phyloP scores from a whole-genome alignment of 306 rosid genomes.

The Gastrolobium bilobum region DNA sequence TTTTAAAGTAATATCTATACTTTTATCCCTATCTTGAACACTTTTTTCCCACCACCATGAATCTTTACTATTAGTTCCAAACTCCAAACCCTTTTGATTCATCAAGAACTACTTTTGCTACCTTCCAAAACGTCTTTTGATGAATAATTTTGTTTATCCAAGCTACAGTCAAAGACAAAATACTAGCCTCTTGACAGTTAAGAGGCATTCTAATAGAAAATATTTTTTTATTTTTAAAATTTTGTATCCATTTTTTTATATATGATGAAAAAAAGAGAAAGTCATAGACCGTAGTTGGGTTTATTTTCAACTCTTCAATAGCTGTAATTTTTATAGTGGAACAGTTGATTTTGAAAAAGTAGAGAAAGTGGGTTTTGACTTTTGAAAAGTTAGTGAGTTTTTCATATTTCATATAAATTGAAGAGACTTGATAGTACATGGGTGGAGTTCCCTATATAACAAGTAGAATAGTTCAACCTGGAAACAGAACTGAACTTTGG shows the following conservation, averaged over 20 bases:
- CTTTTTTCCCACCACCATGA: too few species aligned
- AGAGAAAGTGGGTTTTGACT: constrained; percentile 34
- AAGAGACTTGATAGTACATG: constrained; percentile 4
- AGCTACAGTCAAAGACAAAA: not conserved
- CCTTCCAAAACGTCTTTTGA: constrained; percentile 8
- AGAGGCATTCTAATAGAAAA: not conserved
- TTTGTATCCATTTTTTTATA: not conserved
- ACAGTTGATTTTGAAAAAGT: constrained; percentile 30
- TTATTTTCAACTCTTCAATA: constrained; percentile 4
- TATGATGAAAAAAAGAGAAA: not conserved
- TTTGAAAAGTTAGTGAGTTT: constrained; percentile 14
- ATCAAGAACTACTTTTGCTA: constrained; percentile 29
- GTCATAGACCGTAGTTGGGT: not conserved
- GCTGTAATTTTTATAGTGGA: constrained; percentile 5
- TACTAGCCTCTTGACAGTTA: constrained; percentile 7
- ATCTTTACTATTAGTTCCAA: too few species aligned
- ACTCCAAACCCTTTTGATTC: constrained; percentile 21
- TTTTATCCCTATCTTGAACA: too few species aligned
- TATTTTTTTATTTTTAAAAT: not conserved
- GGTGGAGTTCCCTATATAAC: not conserved
- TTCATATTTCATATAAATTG: constrained; percentile 38
- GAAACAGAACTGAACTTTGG: constrained; percentile 22
- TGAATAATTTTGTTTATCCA: constrained; percentile 31
- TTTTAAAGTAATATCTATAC: too few species aligned
- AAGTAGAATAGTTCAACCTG: constrained; percentile 8